Evolutionary conservation across 2,329 filamentous ascomycete species (phyloP).

Genomic region (Xylariaceae sp.): DNA sequence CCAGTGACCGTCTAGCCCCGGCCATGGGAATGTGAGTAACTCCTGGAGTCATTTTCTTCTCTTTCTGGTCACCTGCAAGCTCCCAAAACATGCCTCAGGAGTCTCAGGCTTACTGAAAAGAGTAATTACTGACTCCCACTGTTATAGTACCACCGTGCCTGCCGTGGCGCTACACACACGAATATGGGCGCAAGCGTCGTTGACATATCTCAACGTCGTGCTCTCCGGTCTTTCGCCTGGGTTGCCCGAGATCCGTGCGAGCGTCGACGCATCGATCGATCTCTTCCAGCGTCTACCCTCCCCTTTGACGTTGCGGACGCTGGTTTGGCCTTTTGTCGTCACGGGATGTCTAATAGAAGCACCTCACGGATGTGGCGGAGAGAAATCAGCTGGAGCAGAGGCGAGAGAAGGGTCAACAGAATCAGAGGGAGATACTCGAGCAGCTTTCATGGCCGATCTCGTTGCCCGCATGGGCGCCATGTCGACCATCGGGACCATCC

Average conservation of each 20-base stretch:
- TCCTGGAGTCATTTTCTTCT: slow-evolving; percentile 13
- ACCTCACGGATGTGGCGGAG: no score
- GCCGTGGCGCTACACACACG: slow-evolving; percentile 21
- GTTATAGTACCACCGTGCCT: slow-evolving; percentile 7
- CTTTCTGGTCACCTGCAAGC: no score
- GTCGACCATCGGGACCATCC: slow-evolving; percentile 24
- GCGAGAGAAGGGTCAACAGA: slow-evolving; percentile 17
- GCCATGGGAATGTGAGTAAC: no score
- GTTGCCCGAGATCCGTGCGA: slow-evolving; percentile 18
- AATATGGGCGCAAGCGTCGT: slow-evolving; percentile 27
- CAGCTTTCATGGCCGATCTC: slow-evolving; percentile 20
- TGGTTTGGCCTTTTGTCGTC: slow-evolving; percentile 28
- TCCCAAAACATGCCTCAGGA: no score
- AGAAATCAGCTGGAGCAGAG: no score
- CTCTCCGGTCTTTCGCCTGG: slow-evolving; percentile 23
- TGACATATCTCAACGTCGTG: slow-evolving; percentile 24
- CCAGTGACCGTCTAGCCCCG: no score
- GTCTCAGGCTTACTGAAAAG: no score
- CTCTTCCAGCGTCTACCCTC: slow-evolving; percentile 19
- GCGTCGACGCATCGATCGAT: slow-evolving; percentile 19
- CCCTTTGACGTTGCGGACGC: slow-evolving; percentile 22
- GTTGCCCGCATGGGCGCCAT: slow-evolving; percentile 22
- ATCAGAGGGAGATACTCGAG: slow-evolving; percentile 7
- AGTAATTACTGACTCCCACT: no score
- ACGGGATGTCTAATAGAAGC: slow-evolving; percentile 28